These are phyloP conservation scores for Collybia sp. DNA, from an alignment of 768 basidiomycete species.

Conservation along the genomic window DNA sequence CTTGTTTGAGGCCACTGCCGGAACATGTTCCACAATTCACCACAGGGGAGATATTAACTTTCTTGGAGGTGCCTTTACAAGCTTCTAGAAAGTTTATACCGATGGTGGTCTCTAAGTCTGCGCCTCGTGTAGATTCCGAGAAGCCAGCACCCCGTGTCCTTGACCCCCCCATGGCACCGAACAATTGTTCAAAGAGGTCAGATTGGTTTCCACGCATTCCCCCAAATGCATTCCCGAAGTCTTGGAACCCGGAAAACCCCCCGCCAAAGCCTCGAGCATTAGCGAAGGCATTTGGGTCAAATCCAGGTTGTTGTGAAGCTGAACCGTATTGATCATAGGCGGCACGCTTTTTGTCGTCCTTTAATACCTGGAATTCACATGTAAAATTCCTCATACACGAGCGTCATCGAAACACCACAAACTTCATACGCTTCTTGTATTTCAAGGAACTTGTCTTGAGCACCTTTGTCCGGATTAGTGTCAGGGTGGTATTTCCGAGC, in stretches of 20 bases:
- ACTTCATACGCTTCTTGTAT: conserved; percentile 98
- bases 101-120: conserved; percentile 77
- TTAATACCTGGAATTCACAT: conserved; percentile 55
- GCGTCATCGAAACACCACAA: conserved; percentile 10
- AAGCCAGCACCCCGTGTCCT: conserved; percentile 39
- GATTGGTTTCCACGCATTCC: conserved; percentile 30
- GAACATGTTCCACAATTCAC: conserved; percentile 81
- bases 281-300: conserved; percentile 85
- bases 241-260: conserved; percentile 71
- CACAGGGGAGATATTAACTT: conserved; percentile 74
- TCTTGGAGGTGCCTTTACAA: conserved; percentile 82
- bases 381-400: conserved; percentile 5
- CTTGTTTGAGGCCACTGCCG: conserved; percentile 82
- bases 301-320: conserved; percentile 90
- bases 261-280: conserved; percentile 40
- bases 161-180: conserved; percentile 58
- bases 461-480: conserved; percentile 88
- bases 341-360: conserved; percentile 91
- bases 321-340: conserved; percentile 91
- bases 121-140: conserved; percentile 51
- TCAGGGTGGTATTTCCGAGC: conserved; percentile 99
- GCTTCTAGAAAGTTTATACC: conserved; percentile 88
- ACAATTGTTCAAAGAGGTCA: conserved; percentile 85
- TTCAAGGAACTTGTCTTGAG: conserved; percentile 91
- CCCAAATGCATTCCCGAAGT: conserved; percentile 60